Evolutionary conservation across 2,329 filamentous ascomycete species (phyloP).

Genomic region (Arthrocladium fulminans): DNA sequence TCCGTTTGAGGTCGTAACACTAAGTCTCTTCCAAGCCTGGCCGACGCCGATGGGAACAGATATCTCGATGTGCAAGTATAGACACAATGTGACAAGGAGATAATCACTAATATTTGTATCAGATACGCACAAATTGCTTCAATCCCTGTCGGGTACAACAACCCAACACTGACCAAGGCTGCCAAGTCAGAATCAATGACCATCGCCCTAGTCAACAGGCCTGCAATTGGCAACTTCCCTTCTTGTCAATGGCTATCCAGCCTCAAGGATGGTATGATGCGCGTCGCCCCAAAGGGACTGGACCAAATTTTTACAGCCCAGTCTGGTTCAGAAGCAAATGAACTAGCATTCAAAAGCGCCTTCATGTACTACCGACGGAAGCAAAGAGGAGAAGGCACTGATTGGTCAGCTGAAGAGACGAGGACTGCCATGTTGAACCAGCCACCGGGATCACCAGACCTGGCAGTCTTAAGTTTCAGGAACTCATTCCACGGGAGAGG

Average conservation of each 20-base stretch:
- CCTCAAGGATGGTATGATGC: slow-evolving; percentile 68
- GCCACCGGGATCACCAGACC: slow-evolving; percentile 63
- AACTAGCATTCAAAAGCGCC: slow-evolving; percentile 86
- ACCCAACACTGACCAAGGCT: slow-evolving; percentile 60
- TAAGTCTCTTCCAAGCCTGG: too few relatives aligned
- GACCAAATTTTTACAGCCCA: slow-evolving; percentile 84
- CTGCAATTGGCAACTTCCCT: slow-evolving; percentile 64
- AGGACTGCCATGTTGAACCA: slow-evolving; percentile 69
- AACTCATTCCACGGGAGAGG: slow-evolving; percentile 82
- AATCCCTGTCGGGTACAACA: slow-evolving; percentile 88
- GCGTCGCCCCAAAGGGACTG: slow-evolving; percentile 69
- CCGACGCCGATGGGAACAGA: too few relatives aligned
- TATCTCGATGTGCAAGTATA: too few relatives aligned
- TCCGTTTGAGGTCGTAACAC: too few relatives aligned
- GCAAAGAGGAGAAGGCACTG: slow-evolving; percentile 63
- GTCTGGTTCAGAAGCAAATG: slow-evolving; percentile 83
- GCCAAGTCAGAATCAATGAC: slow-evolving; percentile 70
- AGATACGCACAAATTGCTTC: slow-evolving; percentile 91
- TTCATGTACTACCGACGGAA: slow-evolving; percentile 82
- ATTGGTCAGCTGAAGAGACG: slow-evolving; percentile 71
- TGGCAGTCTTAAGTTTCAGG: slow-evolving; percentile 83
- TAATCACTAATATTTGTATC: too few relatives aligned
- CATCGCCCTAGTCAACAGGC: slow-evolving; percentile 73
- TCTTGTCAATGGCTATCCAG: slow-evolving; percentile 73
- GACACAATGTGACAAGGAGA: too few relatives aligned